A percentile compares a stretch with the other conserved stretches of the same genome.
These are phyloP conservation scores for Coemansia sp. DNA, from an alignment of 192 early-diverging fungal species.

Conservation along the genomic window DNA sequence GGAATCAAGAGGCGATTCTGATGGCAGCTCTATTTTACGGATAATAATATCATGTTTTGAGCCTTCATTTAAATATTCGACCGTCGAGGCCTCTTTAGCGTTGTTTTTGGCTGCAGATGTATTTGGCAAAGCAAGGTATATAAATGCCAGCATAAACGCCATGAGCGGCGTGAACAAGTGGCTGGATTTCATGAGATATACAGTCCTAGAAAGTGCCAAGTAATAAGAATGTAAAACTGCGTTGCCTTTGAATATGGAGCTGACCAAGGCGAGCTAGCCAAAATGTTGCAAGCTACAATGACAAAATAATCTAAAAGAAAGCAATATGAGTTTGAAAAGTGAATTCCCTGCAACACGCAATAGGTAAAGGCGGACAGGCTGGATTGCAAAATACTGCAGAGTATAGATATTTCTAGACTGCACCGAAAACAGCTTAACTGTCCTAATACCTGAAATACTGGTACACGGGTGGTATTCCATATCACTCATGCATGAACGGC, in stretches of 20 bases:
- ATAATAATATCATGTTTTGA: conserved; percentile 14
- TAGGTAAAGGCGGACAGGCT: too few relatives aligned
- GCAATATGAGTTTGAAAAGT: too few relatives aligned
- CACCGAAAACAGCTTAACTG: conserved; percentile 4
- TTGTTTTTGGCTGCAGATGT: conserved; percentile 4
- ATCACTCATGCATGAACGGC: neutral
- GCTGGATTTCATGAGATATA: neutral
- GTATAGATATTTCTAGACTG: too few relatives aligned
- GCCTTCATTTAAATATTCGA: conserved; percentile 18
- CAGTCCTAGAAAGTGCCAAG: neutral
- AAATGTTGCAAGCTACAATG: too few relatives aligned
- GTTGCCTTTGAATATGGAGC: too few relatives aligned
- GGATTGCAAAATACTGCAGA: neutral
- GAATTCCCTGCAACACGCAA: too few relatives aligned
- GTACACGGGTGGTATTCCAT: neutral
- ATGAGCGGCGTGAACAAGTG: neutral
- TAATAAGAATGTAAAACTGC: neutral
- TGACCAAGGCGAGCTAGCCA: too few relatives aligned
- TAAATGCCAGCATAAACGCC: conserved; percentile 1
- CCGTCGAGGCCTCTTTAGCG: neutral
- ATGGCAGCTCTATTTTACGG: neutral
- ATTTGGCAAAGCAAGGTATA: neutral
- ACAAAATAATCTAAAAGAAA: too few relatives aligned
- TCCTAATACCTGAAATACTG: neutral
- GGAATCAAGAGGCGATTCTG: neutral